These are phyloP conservation scores for Acer negundo DNA, from an alignment of 345 rosid species.

Conservation along the genomic window DNA sequence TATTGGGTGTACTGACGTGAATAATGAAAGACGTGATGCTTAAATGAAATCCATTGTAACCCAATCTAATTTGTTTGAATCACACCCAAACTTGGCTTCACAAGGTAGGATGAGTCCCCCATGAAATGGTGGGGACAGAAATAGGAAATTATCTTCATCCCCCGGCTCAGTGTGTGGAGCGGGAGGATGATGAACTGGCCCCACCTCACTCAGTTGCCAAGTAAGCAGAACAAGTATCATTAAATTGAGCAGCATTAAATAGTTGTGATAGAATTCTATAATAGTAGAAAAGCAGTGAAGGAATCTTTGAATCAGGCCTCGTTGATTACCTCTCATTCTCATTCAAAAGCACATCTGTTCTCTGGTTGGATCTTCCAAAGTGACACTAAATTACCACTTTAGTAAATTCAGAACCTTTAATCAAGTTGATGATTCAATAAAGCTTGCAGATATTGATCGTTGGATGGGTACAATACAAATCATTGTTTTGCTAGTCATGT, in stretches of 20 bases:
- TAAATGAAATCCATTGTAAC: not conserved
- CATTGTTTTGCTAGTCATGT: not conserved
- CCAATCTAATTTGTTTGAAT: not conserved
- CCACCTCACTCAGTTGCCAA: too few species aligned
- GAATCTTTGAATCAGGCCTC: not conserved
- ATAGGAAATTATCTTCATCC: not conserved
- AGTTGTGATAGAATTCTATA: not conserved
- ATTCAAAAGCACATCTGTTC: not conserved
- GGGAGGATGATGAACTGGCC: not conserved
- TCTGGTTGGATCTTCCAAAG: not conserved
- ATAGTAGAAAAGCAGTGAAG: not conserved
- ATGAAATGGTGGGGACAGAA: not conserved
- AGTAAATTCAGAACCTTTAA: not conserved
- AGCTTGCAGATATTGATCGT: conserved; percentile 2
- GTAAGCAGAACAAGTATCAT: not conserved
- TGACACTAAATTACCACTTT: not conserved
- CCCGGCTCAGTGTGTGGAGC: not conserved
- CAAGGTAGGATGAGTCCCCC: not conserved
- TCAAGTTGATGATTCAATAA: not conserved
- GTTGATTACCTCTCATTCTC: not conserved
- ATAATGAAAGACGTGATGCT: not conserved
- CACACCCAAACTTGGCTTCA: not conserved
- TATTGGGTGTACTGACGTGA: not conserved
- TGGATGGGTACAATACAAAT: not conserved
- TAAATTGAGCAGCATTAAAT: not conserved